These are phyloP conservation scores for Dioscorea zingiberensis DNA, from an alignment of 106 monocot genomes.

Conservation along the genomic window DNA sequence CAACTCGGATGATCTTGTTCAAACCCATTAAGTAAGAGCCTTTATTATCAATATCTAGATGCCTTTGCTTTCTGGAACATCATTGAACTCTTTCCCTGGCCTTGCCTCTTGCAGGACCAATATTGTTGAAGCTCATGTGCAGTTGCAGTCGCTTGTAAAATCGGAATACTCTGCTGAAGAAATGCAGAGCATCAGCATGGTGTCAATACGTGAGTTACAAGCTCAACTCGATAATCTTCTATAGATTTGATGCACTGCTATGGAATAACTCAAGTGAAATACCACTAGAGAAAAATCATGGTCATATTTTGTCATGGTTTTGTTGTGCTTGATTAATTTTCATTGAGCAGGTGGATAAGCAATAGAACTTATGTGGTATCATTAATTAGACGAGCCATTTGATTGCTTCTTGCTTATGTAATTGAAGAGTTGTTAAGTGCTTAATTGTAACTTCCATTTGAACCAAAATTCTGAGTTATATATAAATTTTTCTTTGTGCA, in stretches of 20 bases:
- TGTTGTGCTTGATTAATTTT: too few species aligned
- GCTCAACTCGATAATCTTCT: conserved; percentile 72
- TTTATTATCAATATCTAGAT: not conserved
- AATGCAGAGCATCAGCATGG: conserved; percentile 57
- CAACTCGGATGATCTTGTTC: conserved; percentile 90
- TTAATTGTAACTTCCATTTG: too few species aligned
- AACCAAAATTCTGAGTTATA: too few species aligned
- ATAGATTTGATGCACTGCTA: conserved; percentile 4
- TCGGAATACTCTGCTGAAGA: conserved; percentile 84
- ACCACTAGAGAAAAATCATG: too few species aligned
- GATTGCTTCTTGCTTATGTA: too few species aligned
- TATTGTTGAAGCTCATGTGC: conserved; percentile 86
- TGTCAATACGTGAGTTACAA: conserved; percentile 61
- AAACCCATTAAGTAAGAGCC: conserved; percentile 79
- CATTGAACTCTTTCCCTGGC: not conserved
- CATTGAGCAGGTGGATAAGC: too few species aligned
- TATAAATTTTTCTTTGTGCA: too few species aligned
- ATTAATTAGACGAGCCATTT: too few species aligned
- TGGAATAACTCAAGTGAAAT: too few species aligned
- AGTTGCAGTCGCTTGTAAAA: conserved; percentile 59
- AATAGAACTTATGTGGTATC: too few species aligned
- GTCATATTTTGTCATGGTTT: too few species aligned
- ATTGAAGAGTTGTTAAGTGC: too few species aligned
- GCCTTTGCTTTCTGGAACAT: not conserved
- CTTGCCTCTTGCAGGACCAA: conserved; percentile 52